phyloP scores from a whole-genome alignment of 1,139 yeast genomes.

The Groenewaldozyma sp. region DNA sequence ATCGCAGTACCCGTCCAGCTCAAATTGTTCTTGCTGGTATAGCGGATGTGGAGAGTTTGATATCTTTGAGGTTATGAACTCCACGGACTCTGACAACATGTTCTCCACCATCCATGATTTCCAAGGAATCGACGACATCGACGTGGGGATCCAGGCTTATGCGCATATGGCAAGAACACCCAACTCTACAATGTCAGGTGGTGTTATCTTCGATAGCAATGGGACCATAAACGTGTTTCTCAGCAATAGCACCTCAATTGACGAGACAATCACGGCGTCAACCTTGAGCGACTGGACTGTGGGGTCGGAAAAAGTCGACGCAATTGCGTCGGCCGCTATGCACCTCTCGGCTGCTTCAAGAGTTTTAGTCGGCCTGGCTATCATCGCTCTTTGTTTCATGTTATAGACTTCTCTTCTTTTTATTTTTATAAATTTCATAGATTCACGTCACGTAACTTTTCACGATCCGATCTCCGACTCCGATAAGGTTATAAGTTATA shows the following conservation, averaged over 20 bases:
- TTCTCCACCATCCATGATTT: slow-evolving; percentile 78
- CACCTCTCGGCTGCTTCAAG: too few relatives aligned
- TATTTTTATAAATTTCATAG: too few relatives aligned
- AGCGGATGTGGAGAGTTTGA: slow-evolving; percentile 97
- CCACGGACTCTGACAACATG: slow-evolving; percentile 61
- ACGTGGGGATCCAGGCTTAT: slow-evolving; percentile 61
- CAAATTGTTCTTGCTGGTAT: slow-evolving; percentile 84
- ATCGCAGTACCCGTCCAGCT: slow-evolving; percentile 65
- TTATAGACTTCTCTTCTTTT: not conserved
- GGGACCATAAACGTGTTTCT: slow-evolving; percentile 52
- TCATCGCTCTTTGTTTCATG: not conserved
- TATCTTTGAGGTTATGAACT: slow-evolving; percentile 66
- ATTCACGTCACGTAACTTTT: too few relatives aligned
- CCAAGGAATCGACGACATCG: slow-evolving; percentile 52
- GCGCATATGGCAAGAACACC: slow-evolving; percentile 84
- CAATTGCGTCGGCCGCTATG: too few relatives aligned
- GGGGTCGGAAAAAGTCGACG: not conserved
- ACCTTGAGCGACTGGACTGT: slow-evolving; percentile 5
- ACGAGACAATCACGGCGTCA: slow-evolving; percentile 13
- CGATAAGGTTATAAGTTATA: not conserved
- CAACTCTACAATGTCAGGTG: slow-evolving; percentile 69
- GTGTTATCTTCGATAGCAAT: slow-evolving; percentile 63
- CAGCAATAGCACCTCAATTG: slow-evolving; percentile 47
- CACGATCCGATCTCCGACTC: too few relatives aligned
- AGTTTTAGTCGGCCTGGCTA: not conserved